Conservation (phyloP, 163 green algal species). For the Chloromonas sp. region DNA sequence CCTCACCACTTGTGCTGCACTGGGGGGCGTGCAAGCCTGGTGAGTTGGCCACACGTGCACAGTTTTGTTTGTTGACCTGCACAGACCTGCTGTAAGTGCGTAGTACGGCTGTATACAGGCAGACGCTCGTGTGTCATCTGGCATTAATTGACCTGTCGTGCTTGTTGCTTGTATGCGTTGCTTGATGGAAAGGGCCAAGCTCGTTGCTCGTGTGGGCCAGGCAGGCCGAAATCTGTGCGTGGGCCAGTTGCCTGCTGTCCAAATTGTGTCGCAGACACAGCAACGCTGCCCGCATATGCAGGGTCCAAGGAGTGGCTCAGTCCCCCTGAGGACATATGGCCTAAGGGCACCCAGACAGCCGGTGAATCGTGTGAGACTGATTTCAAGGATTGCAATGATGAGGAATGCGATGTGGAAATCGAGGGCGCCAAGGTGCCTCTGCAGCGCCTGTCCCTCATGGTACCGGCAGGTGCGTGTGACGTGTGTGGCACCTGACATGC, state of each 20-base stretch:
- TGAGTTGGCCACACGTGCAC: conserved; percentile 5
- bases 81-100: neutral
- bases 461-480: conserved; percentile 13
- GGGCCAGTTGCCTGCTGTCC: no score
- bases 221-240: neutral
- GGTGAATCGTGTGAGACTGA: conserved; percentile 53
- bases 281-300: conserved; percentile 11
- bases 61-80: neutral
- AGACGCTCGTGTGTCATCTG: neutral
- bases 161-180: neutral
- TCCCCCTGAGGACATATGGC: conserved; percentile 36
- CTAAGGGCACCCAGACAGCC: conserved; percentile 19
- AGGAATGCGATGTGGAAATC: conserved; percentile 55
- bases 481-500: neutral
- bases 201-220: neutral
- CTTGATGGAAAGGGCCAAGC: neutral
- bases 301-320: conserved; percentile 56
- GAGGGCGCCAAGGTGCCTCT: conserved; percentile 43
- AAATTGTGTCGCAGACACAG: neutral
- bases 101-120: neutral
- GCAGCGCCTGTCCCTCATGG: conserved; percentile 21
- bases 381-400: conserved; percentile 42
- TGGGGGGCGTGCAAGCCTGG: conserved; percentile 68
- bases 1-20: conserved; percentile 71
- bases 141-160: neutral